Conservation (phyloP, 352 stramenopile genomes). For the Elongisporangium senticosum region DNA sequence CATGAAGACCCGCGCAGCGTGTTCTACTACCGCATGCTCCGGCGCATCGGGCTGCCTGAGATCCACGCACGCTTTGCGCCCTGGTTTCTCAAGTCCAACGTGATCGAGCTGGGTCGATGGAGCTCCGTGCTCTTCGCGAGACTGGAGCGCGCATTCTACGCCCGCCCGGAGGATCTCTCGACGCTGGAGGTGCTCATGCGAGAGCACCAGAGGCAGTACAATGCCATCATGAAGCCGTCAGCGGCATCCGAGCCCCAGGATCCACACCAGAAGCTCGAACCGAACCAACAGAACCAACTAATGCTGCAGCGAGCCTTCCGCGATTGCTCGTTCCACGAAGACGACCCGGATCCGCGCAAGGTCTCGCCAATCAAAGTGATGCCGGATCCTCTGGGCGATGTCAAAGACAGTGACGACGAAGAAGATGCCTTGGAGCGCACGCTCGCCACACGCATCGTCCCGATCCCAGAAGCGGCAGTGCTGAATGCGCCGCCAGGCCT, state of each 20-base stretch:
- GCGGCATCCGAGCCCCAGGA: not conserved
- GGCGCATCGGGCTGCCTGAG: constrained; percentile 56
- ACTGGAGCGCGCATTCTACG: constrained; percentile 62
- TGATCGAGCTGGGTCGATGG: constrained; percentile 64
- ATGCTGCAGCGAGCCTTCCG: constrained; percentile 61
- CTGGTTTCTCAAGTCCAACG: constrained; percentile 76
- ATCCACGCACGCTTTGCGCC: constrained; percentile 68
- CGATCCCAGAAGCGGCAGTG: constrained; percentile 34
- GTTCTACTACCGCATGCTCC: constrained; percentile 78
- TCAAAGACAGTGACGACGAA: constrained; percentile 28
- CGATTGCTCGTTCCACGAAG: constrained; percentile 57
- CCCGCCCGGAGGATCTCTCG: constrained; percentile 37
- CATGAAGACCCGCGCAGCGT: constrained; percentile 59
- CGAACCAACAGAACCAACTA: constrained; percentile 48
- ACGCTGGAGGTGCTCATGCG: constrained; percentile 64
- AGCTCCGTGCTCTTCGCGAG: constrained; percentile 59
- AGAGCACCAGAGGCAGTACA: constrained; percentile 38
- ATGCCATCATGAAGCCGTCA: constrained; percentile 29
- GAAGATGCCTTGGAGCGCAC: constrained; percentile 34
- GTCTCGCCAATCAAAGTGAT: constrained; percentile 11
- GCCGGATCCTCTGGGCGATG: constrained; percentile 14
- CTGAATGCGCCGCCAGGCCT: constrained; percentile 42
- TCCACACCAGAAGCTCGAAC: constrained; percentile 15
- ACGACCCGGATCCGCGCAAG: constrained; percentile 16
- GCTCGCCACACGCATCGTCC: not conserved